Evolutionary conservation across 2,329 filamentous ascomycete genomes (phyloP).

Genomic region (Ophiocordyceps unilateralis): DNA sequence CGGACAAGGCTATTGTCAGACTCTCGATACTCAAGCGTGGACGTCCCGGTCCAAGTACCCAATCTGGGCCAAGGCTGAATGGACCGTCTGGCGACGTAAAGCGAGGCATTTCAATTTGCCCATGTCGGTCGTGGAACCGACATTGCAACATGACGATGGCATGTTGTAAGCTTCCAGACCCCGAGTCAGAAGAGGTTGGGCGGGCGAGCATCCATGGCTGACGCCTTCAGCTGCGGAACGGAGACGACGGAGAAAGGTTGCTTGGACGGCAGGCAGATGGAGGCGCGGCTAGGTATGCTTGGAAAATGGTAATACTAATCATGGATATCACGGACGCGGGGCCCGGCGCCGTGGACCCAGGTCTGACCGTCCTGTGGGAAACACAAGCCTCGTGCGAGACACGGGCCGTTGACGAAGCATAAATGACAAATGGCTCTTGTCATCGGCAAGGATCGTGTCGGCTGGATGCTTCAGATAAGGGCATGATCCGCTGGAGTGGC

Average conservation of each 20-base stretch:
- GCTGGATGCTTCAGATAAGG: neutral
- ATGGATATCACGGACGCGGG: neutral
- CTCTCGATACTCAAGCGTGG: too few relatives aligned
- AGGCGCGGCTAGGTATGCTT: too few relatives aligned
- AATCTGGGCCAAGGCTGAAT: neutral
- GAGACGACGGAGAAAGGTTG: neutral
- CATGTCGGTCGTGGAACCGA: neutral
- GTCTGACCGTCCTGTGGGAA: neutral
- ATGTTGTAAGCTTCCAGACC: neutral
- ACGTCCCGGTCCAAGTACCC: neutral
- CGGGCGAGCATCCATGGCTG: neutral
- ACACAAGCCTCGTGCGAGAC: neutral
- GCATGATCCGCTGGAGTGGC: neutral
- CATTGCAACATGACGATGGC: neutral
- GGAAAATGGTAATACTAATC: neutral
- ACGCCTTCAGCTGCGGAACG: neutral
- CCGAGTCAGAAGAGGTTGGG: neutral
- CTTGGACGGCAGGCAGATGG: too few relatives aligned
- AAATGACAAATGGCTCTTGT: neutral
- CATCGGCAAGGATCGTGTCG: neutral
- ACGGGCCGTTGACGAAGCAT: neutral
- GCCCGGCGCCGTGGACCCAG: neutral
- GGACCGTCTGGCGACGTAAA: neutral
- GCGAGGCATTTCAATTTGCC: neutral
- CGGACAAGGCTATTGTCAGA: too few relatives aligned